These are phyloP conservation scores for Fraxinus latifolia DNA, from an alignment of 305 asterid species.

Conservation along the genomic window DNA sequence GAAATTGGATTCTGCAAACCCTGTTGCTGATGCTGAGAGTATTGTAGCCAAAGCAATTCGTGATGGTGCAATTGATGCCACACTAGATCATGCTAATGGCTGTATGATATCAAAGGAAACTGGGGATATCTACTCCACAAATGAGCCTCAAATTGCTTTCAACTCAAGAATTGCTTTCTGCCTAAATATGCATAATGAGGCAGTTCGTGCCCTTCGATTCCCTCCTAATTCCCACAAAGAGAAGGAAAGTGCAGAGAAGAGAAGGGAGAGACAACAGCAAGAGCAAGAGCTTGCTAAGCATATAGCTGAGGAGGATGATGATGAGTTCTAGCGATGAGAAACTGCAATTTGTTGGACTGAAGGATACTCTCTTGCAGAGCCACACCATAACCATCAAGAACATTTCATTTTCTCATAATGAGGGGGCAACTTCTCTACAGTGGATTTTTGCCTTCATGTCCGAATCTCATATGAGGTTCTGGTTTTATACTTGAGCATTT, in stretches of 20 bases:
- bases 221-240: constrained; percentile 89
- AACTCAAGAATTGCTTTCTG: constrained; percentile 90
- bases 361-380: not conserved
- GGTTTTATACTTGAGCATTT: not conserved
- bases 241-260: constrained; percentile 85
- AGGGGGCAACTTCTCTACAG: not conserved
- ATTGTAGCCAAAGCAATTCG: constrained; percentile 87
- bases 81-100: constrained; percentile 80
- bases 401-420: not conserved
- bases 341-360: not conserved
- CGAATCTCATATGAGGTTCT: constrained; percentile 14
- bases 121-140: constrained; percentile 85
- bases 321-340: constrained; percentile 53
- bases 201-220: constrained; percentile 81
- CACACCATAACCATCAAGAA: not conserved
- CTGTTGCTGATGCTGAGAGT: constrained; percentile 93
- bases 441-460: constrained; percentile 3
- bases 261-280: constrained; percentile 91
- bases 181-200: constrained; percentile 87
- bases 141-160: constrained; percentile 80
- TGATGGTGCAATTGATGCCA: constrained; percentile 97
- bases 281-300: constrained; percentile 97
- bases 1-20: constrained; percentile 75
- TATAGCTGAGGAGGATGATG: constrained; percentile 93
- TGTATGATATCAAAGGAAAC: constrained; percentile 88